Evolutionary conservation across 345 rosid species (phyloP).

Genomic region (Brassica carinata): DNA sequence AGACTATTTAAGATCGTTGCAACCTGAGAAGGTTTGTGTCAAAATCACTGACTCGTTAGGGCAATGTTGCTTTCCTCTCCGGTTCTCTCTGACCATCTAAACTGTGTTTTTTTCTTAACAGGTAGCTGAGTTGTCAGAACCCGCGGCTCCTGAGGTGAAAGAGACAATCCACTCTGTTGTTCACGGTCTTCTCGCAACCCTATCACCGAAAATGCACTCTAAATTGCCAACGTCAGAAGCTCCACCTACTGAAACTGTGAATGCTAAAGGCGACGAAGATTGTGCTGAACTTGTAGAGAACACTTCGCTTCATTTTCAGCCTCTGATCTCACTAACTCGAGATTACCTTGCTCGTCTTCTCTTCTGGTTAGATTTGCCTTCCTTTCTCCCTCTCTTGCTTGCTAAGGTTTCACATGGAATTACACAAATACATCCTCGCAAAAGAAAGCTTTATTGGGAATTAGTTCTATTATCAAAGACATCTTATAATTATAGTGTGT

Average conservation of each 20-base stretch:
- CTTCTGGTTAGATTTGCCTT: constrained; percentile 69
- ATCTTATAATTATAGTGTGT: constrained; percentile 3
- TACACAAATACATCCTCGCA: neutral
- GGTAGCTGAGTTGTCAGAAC: constrained; percentile 97
- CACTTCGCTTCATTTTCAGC: constrained; percentile 85
- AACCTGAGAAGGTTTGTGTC: constrained; percentile 84
- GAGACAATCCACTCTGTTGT: constrained; percentile 78
- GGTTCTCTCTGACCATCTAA: constrained; percentile 8
- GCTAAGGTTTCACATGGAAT: neutral
- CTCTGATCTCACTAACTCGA: constrained; percentile 71
- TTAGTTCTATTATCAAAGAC: neutral
- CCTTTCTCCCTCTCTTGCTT: constrained; percentile 9
- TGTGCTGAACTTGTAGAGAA: constrained; percentile 79
- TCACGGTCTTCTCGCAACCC: constrained; percentile 93
- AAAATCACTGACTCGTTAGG: neutral
- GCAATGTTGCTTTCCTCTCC: neutral
- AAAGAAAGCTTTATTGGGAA: neutral
- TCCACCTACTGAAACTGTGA: constrained; percentile 50
- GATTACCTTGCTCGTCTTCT: constrained; percentile 94
- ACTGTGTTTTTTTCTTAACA: constrained; percentile 37
- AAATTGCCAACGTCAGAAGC: constrained; percentile 68
- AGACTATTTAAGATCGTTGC: constrained; percentile 89
- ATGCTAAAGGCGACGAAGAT: constrained; percentile 56
- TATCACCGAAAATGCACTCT: constrained; percentile 88
- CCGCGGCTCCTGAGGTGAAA: constrained; percentile 71